A percentile compares a stretch with the other conserved stretches of the same genome.
phyloP scores from a whole-genome alignment of 2,329 filamentous ascomycete species.

The Conoideocrella luteorostrata region DNA sequence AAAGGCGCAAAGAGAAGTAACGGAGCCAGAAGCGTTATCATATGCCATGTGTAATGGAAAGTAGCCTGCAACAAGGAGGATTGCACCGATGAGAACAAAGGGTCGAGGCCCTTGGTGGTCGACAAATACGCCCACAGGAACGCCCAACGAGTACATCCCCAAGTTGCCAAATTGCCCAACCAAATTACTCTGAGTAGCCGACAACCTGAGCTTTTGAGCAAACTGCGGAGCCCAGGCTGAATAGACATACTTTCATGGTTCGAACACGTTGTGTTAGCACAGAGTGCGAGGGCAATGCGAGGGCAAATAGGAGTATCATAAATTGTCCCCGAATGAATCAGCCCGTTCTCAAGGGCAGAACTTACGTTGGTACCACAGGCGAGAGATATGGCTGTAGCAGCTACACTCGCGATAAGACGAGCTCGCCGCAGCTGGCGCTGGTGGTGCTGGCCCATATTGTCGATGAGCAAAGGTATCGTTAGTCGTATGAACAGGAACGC shows the following conservation, averaged over 20 bases:
- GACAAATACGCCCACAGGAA: conserved; percentile 82
- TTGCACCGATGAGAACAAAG: conserved; percentile 67
- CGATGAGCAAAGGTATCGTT: too few relatives aligned
- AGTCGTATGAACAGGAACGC: too few relatives aligned
- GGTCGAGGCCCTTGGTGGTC: conserved; percentile 76
- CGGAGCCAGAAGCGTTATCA: conserved; percentile 55
- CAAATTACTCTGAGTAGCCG: conserved; percentile 87
- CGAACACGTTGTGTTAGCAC: conserved; percentile 8
- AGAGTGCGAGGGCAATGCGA: too few relatives aligned
- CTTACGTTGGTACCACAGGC: conserved; percentile 89
- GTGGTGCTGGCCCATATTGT: conserved; percentile 19
- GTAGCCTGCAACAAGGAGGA: conserved; percentile 73
- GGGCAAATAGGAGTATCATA: too few relatives aligned
- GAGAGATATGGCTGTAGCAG: conserved; percentile 76
- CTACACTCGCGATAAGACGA: conserved; percentile 75
- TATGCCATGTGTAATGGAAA: conserved; percentile 79
- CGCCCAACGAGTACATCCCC: conserved; percentile 88
- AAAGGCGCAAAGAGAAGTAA: conserved; percentile 67
- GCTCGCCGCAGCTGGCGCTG: conserved; percentile 46
- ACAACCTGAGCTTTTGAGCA: conserved; percentile 75
- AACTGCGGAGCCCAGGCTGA: conserved; percentile 97
- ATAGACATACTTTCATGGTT: conserved; percentile 73
- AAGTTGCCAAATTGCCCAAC: conserved; percentile 82
- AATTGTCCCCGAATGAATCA: too few relatives aligned
- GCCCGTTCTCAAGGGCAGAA: background rate